phyloP scores from a whole-genome alignment of 2,329 filamentous ascomycete species.

The Penicillium sp. region DNA sequence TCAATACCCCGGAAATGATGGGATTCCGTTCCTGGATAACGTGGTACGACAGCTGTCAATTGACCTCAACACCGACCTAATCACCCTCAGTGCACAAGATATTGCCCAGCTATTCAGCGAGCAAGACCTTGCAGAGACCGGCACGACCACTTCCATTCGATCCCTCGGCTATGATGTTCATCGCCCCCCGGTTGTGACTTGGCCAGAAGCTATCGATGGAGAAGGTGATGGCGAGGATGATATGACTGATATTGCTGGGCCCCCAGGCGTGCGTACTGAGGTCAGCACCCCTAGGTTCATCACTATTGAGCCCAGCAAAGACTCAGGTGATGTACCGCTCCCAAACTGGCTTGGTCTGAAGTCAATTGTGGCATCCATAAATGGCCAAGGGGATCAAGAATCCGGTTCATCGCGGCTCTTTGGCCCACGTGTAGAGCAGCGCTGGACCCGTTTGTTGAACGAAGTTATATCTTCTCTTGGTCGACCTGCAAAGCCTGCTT shows the following conservation, averaged over 20 bases:
- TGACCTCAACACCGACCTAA: slow-evolving; percentile 50
- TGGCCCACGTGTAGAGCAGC: slow-evolving; percentile 28
- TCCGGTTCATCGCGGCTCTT: slow-evolving; percentile 14
- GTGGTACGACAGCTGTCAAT: slow-evolving; percentile 65
- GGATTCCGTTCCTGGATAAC: slow-evolving; percentile 55
- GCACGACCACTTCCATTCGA: slow-evolving; percentile 36
- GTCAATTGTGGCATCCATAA: slow-evolving; percentile 34
- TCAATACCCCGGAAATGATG: slow-evolving; percentile 59
- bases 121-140: slow-evolving; percentile 39
- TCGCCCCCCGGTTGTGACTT: slow-evolving; percentile 29
- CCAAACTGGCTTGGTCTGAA: slow-evolving; percentile 34
- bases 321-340: slow-evolving; percentile 33
- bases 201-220: slow-evolving; percentile 45
- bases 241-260: slow-evolving; percentile 17
- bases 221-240: slow-evolving; percentile 50
- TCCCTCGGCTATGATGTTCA: slow-evolving; percentile 59
- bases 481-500: slow-evolving; percentile 2
- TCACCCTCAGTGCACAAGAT: slow-evolving; percentile 48
- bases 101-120: slow-evolving; percentile 47
- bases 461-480: slow-evolving; percentile 33
- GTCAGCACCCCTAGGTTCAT: slow-evolving; percentile 31
- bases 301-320: slow-evolving; percentile 34
- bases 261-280: slow-evolving; percentile 22
- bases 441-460: slow-evolving; percentile 37
- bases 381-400: slow-evolving; percentile 27